Base-by-base conservation (phyloP, 345 rosid species). In the Arabis hirsuta region DNA sequence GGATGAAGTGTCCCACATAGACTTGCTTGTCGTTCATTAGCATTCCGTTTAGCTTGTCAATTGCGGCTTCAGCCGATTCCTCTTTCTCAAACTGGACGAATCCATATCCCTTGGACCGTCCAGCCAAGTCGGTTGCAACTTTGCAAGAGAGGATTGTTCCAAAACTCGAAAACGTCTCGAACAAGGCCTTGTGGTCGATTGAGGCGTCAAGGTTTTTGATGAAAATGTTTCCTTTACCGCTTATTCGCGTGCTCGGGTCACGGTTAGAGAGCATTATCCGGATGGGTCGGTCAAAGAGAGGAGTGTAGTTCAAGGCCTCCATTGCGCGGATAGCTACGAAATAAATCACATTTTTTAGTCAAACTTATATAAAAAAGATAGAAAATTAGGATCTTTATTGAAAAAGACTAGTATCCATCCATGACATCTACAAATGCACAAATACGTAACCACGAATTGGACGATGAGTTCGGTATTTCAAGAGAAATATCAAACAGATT, bases 221-320 rank as follows among this genome's bases (percentile, higher is more conserved):
- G 53, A 84, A 88, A 36, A 88, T 73, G 73, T 88, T 88, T 22
- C 79, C 93, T 77, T 75, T 65, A 19, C 93, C 93, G 67, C 86
- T 86, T 50, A 76, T 58, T 72, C 93, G 79, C 4, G 74, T 69
- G 34, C 84, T 83, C 8, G 93, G 90, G 71, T 88, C 93, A 27
- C 90, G 81, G 62, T 86, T 82, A 10, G 90, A 88, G 72, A 74
- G 82, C 93, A 88, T 88, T 19, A 86, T 84, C 76, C 93, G 69
- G 16, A 88, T 83, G 2, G 90, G 85, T 62, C 80, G 82, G 51
- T 86, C 93, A 72, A 83, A 81, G 27, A 88, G 27, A 7, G 82
- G 84, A 14, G 85, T 72, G 70, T 81, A 88, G 73, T 85, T 87
- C 62, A 84, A 45, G 10, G 62, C 13, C 70, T 86, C 88, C 84